Base-by-base conservation (phyloP, 1,139 yeast species). In the Taphrina communis region DNA sequence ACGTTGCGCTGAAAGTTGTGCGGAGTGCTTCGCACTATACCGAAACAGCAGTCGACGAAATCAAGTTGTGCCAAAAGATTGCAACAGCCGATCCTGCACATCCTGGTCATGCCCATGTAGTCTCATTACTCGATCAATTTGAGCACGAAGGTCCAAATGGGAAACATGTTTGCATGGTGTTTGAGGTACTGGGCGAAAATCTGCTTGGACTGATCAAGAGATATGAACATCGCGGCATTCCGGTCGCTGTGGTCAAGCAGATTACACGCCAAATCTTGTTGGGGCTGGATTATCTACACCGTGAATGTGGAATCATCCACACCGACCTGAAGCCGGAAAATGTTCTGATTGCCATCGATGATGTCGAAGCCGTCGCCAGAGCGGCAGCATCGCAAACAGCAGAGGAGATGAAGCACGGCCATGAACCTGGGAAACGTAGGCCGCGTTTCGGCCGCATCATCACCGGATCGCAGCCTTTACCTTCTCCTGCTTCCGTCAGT, bases 321-420 rank as follows among this genome's bases (percentile, higher is more conserved):
- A 91, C 97, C 0, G 97, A 91, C 76, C 81, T 91, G 72, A 91
- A 91, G 77, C 97, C 97, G 0, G 97, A 91, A 77, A 91, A 91
- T 76, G 88, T 91, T n/a, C 80, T 91, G 72, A 83, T 90, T 63
- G 92, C 89, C 75, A 88, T 90, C 71, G 88, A 88, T 51, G 91
- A 90, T 74, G 93, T 88, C 44, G 92, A 88, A 74, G 84, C 83
- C 70, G 84, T 89, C 73, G 87, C 90, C 39, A 79, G 81, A 68
- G 80, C 83, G 75, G 82, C 86, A 1, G 89, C 85, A 73, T 68
- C 61, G 66, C 72, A 63, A 68, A 65, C 72, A 60, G 72, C 68
- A 56, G 73, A 62, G 52, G 73, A 68, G 68, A 70, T 60, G 66
- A 68, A 50, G 14, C 69, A 63, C 38, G 68, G 70, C 17, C 70